Evolutionary conservation across 495 filamentous ascomycete genomes (phyloP).

Genomic region (Poronia punctata): DNA sequence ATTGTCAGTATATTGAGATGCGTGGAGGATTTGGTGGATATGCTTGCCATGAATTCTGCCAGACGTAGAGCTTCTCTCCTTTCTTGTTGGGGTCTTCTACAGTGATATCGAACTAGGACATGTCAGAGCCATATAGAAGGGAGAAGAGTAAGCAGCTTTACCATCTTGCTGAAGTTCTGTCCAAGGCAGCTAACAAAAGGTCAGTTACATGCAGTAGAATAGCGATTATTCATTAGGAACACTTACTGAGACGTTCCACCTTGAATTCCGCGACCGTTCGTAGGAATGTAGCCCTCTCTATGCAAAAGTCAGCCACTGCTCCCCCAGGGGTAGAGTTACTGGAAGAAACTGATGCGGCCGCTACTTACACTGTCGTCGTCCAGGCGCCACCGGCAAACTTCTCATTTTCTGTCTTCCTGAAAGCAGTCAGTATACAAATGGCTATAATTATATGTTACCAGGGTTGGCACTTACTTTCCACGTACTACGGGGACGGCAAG

Average conservation of each 20-base stretch:
- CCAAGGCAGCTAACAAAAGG: slow-evolving; percentile 56
- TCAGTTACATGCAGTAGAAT: slow-evolving; percentile 3
- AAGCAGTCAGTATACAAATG: background rate
- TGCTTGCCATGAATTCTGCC: slow-evolving; percentile 86
- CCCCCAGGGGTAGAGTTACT: background rate
- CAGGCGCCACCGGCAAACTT: slow-evolving; percentile 95
- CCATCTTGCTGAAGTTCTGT: slow-evolving; percentile 96
- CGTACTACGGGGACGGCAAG: slow-evolving; percentile 91
- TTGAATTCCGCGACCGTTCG: slow-evolving; percentile 93
- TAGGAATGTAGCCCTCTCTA: slow-evolving; percentile 81
- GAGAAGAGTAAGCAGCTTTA: background rate
- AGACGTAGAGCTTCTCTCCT: slow-evolving; percentile 75
- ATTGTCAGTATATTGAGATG: background rate
- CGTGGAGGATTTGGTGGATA: background rate
- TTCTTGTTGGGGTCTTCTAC: slow-evolving; percentile 87
- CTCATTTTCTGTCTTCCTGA: slow-evolving; percentile 79
- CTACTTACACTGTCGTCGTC: slow-evolving; percentile 66
- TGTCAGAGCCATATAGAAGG: background rate
- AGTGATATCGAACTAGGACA: slow-evolving; percentile 66
- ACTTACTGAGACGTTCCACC: slow-evolving; percentile 73
- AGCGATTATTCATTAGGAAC: background rate
- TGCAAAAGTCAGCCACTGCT: background rate
- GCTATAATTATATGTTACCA: background rate
- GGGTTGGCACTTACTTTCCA: slow-evolving; percentile 40
- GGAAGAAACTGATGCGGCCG: background rate